phyloP scores from a whole-genome alignment of 2,329 filamentous ascomycete genomes.

The Ophiostoma triangulosporum region DNA sequence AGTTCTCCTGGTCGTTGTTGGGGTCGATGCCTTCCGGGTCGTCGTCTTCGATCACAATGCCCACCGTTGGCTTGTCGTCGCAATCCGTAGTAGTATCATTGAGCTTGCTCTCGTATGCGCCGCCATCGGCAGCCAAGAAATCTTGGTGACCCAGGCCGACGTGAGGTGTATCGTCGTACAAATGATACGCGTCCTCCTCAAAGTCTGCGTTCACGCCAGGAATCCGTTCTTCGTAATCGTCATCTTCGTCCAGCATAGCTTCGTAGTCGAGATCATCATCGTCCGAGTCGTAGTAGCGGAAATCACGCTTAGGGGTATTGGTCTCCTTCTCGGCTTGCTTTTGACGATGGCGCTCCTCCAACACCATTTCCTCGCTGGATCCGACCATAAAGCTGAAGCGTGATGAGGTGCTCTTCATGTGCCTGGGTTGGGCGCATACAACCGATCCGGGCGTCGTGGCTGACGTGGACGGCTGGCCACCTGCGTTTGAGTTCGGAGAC shows the following conservation, averaged over 20 bases:
- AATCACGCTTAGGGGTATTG: slow-evolving; percentile 27
- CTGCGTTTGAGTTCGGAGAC: slow-evolving; percentile 27
- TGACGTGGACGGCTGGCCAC: background rate
- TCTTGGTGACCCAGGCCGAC: background rate
- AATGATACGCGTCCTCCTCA: slow-evolving; percentile 31
- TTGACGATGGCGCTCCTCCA: slow-evolving; percentile 61
- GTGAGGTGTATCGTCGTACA: slow-evolving; percentile 14
- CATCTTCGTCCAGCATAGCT: slow-evolving; percentile 52
- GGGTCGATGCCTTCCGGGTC: slow-evolving; percentile 27
- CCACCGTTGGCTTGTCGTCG: slow-evolving; percentile 11
- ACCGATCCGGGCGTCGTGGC: slow-evolving; percentile 11
- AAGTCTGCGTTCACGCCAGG: slow-evolving; percentile 36
- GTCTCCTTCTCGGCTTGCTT: slow-evolving; percentile 45
- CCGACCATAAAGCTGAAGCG: slow-evolving; percentile 72
- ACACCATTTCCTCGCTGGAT: slow-evolving; percentile 49
- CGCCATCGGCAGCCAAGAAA: background rate
- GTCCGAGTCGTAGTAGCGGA: slow-evolving; percentile 47
- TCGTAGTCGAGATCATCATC: slow-evolving; percentile 48
- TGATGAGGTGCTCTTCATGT: slow-evolving; percentile 65
- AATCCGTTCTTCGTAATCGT: slow-evolving; percentile 53
- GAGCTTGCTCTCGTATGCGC: background rate
- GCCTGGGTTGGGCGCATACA: slow-evolving; percentile 36
- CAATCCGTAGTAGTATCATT: background rate
- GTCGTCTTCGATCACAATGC: slow-evolving; percentile 13
- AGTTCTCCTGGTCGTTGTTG: slow-evolving; percentile 46